Evolutionary conservation across 2,329 filamentous ascomycete genomes (phyloP), one percentile per base, ranked within the genome.

Genomic region (Rhexocercosporidium sp.): DNA sequence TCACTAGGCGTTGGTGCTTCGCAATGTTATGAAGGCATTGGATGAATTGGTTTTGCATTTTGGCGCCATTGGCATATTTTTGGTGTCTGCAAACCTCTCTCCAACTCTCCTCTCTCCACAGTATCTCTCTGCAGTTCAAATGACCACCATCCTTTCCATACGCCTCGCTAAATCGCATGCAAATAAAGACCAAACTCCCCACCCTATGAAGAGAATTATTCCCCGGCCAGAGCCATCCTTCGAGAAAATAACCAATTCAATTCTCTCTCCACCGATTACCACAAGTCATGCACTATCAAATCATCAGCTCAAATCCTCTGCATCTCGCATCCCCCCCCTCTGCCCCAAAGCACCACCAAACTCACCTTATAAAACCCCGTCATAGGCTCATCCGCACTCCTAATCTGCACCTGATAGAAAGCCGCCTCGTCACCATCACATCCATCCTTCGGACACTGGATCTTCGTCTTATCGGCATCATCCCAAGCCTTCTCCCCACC

Each of bases 301-400:
- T 39, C 51, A 62, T 70, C 60, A 74, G 66, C 29, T 47, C 67
- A 70, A 63, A 53, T 66, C 66, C 20, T 37, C 34, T 66, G 64
- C 78, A 70, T 73, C 65, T 62, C 67, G 54, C 37, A 67, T 44
- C 54, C 68, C 62, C 34, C 57, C 46, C 56, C 44, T 11, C 5
- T 8, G 47, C n/a, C 46, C 59, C 18, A 59, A 65, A 22, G 54
- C 16, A 53, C 5, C 14, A 2, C 11, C 1, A 20, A 49, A 73
- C 81, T 64, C 76, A 93, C 92, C 87, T 94, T 96, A 82, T 91
- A 96, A 81, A 98, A 98, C 68, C 90, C 95, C 72, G 96, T 99
- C 92, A 97, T 97, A 68, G 96, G 96, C 85, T 99, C 96, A 82
- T 99, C 96, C 62, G 96, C 96, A 84, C 93, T 97, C 74, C 96